These are phyloP conservation scores for Hypomyces rosellus DNA, from an alignment of 2,329 filamentous ascomycete species.

Conservation along the genomic window DNA sequence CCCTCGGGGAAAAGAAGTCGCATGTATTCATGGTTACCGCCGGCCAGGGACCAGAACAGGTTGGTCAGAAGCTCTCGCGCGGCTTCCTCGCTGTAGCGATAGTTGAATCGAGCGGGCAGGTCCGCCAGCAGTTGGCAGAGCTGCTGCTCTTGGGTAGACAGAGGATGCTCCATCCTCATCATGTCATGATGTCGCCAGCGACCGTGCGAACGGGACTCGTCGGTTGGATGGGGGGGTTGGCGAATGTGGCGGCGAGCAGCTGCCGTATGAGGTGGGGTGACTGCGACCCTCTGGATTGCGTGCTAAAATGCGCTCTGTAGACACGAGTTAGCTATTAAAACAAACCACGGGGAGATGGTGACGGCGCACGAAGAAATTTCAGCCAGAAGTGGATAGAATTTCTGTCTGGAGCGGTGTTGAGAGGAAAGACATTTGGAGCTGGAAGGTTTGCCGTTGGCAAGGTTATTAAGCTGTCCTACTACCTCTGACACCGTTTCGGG, in stretches of 20 bases:
- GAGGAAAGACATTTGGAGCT: too few relatives aligned
- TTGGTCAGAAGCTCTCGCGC: constrained; percentile 65
- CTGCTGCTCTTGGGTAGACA: constrained; percentile 68
- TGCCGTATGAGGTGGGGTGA: constrained; percentile 1
- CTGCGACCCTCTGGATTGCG: too few relatives aligned
- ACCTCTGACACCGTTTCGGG: too few relatives aligned
- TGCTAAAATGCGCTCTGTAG: constrained; percentile 11
- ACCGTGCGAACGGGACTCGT: constrained; percentile 11
- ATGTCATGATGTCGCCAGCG: constrained; percentile 21
- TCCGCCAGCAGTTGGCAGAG: constrained; percentile 77
- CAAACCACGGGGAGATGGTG: background rate
- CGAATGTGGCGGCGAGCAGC: background rate
- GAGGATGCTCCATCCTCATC: constrained; percentile 43
- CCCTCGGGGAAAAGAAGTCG: constrained; percentile 77
- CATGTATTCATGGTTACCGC: constrained; percentile 67
- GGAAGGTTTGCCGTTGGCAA: too few relatives aligned
- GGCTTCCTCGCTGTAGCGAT: constrained; percentile 69
- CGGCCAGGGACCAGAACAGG: constrained; percentile 83
- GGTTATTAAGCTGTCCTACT: too few relatives aligned
- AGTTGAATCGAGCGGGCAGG: constrained; percentile 65
- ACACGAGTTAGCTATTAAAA: background rate
- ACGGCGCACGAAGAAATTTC: background rate
- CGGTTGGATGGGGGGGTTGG: constrained; percentile 13
- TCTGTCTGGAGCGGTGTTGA: too few relatives aligned
- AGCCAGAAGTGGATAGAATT: background rate